These are phyloP conservation scores for Claviceps maximensis DNA, from an alignment of 2,329 filamentous ascomycete species.

Conservation along the genomic window DNA sequence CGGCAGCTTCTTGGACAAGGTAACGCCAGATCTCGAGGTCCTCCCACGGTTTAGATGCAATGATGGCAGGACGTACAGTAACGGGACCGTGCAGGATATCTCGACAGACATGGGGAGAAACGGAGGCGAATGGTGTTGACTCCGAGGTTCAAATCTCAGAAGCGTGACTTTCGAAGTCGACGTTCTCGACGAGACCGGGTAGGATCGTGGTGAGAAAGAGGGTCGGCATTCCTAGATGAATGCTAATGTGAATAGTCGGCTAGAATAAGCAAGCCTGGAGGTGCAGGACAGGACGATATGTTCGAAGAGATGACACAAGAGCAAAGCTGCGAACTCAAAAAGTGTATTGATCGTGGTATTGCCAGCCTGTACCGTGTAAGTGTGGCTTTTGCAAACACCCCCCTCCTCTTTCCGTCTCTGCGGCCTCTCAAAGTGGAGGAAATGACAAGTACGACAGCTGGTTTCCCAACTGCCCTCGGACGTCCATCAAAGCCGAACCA, in stretches of 20 bases:
- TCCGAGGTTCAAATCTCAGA: not conserved
- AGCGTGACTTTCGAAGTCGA: constrained; percentile 5
- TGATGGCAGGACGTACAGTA: constrained; percentile 11
- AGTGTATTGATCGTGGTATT: not conserved
- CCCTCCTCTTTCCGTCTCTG: constrained; percentile 2
- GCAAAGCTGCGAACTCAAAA: not conserved
- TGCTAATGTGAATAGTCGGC: not conserved
- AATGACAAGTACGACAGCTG: constrained; percentile 2
- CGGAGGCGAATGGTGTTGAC: not conserved
- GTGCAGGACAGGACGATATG: not conserved
- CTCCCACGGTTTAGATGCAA: constrained; percentile 11
- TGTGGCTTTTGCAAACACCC: constrained; percentile 4
- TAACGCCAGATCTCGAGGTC: constrained; percentile 8
- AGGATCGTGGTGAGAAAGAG: not conserved
- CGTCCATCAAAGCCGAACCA: constrained; percentile 11
- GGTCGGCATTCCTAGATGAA: not conserved
- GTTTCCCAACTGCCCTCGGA: constrained; percentile 3
- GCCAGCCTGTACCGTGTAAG: constrained; percentile 2
- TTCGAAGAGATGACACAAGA: constrained; percentile 1
- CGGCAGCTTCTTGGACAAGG: constrained; percentile 13
- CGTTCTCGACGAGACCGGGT: constrained; percentile 3
- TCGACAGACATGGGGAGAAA: constrained; percentile 17
- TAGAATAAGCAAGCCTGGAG: not conserved
- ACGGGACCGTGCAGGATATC: constrained; percentile 11
- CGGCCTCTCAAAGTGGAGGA: not conserved